Evolutionary conservation across 1,139 yeast species (phyloP).

Genomic region (Geotrichum cucujoidarum): DNA sequence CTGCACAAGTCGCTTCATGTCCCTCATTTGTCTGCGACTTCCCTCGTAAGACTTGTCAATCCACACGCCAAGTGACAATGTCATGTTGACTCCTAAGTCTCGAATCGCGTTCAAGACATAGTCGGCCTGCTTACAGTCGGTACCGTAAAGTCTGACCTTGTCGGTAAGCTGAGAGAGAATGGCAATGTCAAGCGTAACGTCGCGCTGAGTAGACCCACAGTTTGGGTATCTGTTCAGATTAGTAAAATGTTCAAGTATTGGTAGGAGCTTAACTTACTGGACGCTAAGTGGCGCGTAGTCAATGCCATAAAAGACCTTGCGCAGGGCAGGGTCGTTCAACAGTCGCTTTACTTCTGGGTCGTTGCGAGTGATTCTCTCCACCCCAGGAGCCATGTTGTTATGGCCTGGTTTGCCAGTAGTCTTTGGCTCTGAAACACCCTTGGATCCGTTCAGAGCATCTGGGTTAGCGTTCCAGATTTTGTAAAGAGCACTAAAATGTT

Average conservation of each 20-base stretch:
- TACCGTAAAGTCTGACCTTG: conserved; percentile 55
- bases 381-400: not conserved
- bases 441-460: too few species aligned
- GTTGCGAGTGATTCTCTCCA: conserved; percentile 13
- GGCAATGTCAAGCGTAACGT: conserved; percentile 53
- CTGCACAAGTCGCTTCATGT: conserved; percentile 38
- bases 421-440: too few species aligned
- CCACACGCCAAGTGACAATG: conserved; percentile 63
- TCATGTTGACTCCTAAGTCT: conserved; percentile 49
- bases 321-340: conserved; percentile 36
- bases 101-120: conserved; percentile 51
- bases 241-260: too few species aligned
- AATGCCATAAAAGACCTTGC: conserved; percentile 50
- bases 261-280: conserved; percentile 24
- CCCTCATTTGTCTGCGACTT: conserved; percentile 43
- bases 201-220: conserved; percentile 50
- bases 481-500: too few species aligned
- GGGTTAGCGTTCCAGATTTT: too few species aligned
- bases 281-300: conserved; percentile 56
- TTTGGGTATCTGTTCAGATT: conserved; percentile 14
- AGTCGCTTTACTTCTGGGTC: conserved; percentile 26
- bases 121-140: conserved; percentile 58
- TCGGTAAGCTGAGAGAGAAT: conserved; percentile 56
- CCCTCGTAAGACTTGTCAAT: conserved; percentile 45
- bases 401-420: too few species aligned